Evolutionary conservation across 305 asterid species (phyloP).

Genomic region (Fraxinus ornus): DNA sequence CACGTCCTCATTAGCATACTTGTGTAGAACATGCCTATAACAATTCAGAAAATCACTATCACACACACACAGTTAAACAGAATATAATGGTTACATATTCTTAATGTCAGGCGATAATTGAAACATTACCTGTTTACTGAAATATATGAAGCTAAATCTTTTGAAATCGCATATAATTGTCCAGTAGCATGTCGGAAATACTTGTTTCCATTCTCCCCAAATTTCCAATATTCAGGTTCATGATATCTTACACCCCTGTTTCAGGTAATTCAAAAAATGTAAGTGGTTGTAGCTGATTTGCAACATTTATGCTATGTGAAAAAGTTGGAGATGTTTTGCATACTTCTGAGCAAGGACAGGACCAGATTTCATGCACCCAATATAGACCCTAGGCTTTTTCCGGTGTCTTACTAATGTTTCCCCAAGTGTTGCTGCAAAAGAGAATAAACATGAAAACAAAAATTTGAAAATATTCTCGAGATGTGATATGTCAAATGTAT

Average conservation of each 20-base stretch:
- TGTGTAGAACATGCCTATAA: slow-evolving; percentile 78
- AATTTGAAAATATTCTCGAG: neutral
- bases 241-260: slow-evolving; percentile 93
- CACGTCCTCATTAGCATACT: slow-evolving; percentile 90
- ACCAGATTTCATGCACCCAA: slow-evolving; percentile 95
- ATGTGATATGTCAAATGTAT: neutral
- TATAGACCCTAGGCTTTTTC: slow-evolving; percentile 65
- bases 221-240: slow-evolving; percentile 93
- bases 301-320: neutral
- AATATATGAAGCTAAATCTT: slow-evolving; percentile 74
- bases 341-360: slow-evolving; percentile 95
- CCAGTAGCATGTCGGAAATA: slow-evolving; percentile 96
- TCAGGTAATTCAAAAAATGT: slow-evolving; percentile 12
- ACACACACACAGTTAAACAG: neutral
- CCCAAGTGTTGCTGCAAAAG: slow-evolving; percentile 70
- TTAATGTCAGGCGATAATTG: slow-evolving; percentile 1
- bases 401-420: slow-evolving; percentile 70
- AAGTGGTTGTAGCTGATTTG: slow-evolving; percentile 3
- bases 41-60: neutral
- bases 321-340: neutral
- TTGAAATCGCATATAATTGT: slow-evolving; percentile 85
- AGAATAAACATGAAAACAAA: neutral
- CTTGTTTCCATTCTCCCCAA: slow-evolving; percentile 92
- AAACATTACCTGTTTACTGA: slow-evolving; percentile 65
- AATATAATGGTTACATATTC: slow-evolving; percentile 1